Conservation (phyloP, 495 filamentous ascomycete genomes). For the Neurospora sp. region DNA sequence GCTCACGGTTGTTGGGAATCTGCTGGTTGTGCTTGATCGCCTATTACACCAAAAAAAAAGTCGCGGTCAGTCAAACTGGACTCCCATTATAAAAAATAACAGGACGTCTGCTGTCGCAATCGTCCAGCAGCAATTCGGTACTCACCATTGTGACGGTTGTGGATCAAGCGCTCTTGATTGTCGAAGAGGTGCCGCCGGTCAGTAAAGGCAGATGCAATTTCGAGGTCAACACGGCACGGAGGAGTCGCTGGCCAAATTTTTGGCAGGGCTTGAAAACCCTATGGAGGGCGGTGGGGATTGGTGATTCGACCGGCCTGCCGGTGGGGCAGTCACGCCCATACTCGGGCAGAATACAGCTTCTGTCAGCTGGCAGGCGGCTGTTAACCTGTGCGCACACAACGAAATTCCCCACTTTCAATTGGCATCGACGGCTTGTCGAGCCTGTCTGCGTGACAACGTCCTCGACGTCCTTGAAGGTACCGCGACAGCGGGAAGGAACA, state of each 20-base stretch:
- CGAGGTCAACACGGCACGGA: slow-evolving; percentile 21
- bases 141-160: slow-evolving; percentile 29
- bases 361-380: neutral
- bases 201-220: slow-evolving; percentile 30
- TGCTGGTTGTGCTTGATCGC: slow-evolving; percentile 99
- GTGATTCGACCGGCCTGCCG: slow-evolving; percentile 13
- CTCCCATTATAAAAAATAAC: slow-evolving; percentile 1
- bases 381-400: neutral
- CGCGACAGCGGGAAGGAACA: neutral
- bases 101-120: slow-evolving; percentile 5
- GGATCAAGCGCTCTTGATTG: slow-evolving; percentile 30
- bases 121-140: neutral
- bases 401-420: neutral
- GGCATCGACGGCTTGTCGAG: neutral
- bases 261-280: slow-evolving; percentile 41
- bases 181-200: slow-evolving; percentile 24
- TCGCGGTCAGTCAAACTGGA: slow-evolving; percentile 11
- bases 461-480: neutral
- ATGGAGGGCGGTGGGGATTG: slow-evolving; percentile 22
- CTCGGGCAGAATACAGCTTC: neutral
- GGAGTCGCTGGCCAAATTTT: slow-evolving; percentile 29
- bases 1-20: slow-evolving; percentile 93
- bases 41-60: slow-evolving; percentile 18
- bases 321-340: neutral
- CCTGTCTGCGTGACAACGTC: neutral